Evolutionary conservation across 116 monocot genomes (phyloP).

Genomic region (Papilionanthe hybrid): DNA sequence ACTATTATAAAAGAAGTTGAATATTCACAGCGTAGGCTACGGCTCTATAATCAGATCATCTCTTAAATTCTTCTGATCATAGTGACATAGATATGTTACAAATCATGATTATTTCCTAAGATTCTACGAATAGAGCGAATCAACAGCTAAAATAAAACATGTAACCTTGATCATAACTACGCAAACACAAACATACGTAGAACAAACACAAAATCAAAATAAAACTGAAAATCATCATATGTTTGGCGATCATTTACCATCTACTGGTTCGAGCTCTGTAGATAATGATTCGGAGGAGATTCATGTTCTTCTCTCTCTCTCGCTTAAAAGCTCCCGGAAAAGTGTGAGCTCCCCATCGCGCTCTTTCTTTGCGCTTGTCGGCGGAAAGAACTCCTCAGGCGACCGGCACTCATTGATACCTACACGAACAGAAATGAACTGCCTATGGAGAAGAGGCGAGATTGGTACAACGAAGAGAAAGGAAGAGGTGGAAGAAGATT

Average conservation of each 20-base stretch:
- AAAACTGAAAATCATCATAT: background rate
- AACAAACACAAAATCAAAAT: no score
- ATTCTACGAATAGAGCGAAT: no score
- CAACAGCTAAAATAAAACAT: background rate
- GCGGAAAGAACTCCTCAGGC: constrained; percentile 3
- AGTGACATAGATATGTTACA: no score
- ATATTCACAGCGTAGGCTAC: no score
- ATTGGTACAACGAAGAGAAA: background rate
- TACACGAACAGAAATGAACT: background rate
- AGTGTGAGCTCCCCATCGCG: constrained; percentile 39
- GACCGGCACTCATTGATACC: constrained; percentile 3
- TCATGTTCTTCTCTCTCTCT: constrained; percentile 30
- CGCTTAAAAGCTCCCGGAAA: constrained; percentile 47
- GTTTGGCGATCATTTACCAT: background rate
- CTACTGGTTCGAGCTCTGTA: constrained; percentile 24
- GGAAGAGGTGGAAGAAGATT: background rate
- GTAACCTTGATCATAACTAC: background rate
- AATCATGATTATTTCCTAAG: no score
- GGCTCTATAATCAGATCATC: no score
- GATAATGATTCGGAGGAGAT: constrained; percentile 40
- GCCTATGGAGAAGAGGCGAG: background rate
- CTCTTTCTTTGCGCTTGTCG: constrained; percentile 16
- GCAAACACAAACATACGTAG: background rate
- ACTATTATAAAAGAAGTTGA: no score
- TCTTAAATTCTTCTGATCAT: no score